Percentiles rank a stretch among this genome's conserved stretches.
Conservation (phyloP, 768 basidiomycete species). For the Roridomyces roridus region DNA sequence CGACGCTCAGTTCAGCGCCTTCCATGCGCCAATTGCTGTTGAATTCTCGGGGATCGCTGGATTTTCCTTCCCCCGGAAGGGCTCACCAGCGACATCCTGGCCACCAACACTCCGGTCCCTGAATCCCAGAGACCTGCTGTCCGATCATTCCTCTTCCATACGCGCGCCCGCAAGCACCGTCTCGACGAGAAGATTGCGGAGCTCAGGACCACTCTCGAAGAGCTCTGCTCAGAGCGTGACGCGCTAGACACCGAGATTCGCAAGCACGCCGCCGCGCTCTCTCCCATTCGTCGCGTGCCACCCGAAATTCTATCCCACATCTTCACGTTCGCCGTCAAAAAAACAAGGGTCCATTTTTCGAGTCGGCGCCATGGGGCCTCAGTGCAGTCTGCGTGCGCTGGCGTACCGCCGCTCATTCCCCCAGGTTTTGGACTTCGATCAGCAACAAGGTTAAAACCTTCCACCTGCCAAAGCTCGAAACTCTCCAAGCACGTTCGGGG, state of each 20-base stretch:
- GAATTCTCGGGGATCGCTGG: neutral
- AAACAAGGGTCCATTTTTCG: neutral
- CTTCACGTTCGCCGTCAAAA: neutral
- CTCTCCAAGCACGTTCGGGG: too few species aligned
- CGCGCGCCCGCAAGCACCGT: neutral
- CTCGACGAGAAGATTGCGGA: too few species aligned
- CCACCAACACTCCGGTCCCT: neutral
- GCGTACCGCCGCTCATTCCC: too few species aligned
- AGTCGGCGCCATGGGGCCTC: neutral
- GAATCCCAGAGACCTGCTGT: neutral
- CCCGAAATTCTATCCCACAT: conserved; percentile 8
- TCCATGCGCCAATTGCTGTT: too few species aligned
- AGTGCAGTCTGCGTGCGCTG: conserved; percentile 7
- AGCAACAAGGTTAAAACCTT: too few species aligned
- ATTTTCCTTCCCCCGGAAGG: neutral
- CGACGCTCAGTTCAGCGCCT: too few species aligned
- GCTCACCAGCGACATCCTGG: too few species aligned
- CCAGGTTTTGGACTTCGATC: too few species aligned
- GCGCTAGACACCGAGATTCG: neutral
- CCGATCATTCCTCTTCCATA: neutral
- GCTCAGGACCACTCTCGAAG: neutral
- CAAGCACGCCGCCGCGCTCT: conserved; percentile 4
- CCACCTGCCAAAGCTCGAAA: too few species aligned
- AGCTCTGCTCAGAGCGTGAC: neutral
- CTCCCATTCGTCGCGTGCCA: conserved; percentile 3